A percentile compares a stretch with the other conserved stretches of the same genome.
Evolutionary conservation across 495 filamentous ascomycete species (phyloP).

Genomic region (Penicillium cataractarum): DNA sequence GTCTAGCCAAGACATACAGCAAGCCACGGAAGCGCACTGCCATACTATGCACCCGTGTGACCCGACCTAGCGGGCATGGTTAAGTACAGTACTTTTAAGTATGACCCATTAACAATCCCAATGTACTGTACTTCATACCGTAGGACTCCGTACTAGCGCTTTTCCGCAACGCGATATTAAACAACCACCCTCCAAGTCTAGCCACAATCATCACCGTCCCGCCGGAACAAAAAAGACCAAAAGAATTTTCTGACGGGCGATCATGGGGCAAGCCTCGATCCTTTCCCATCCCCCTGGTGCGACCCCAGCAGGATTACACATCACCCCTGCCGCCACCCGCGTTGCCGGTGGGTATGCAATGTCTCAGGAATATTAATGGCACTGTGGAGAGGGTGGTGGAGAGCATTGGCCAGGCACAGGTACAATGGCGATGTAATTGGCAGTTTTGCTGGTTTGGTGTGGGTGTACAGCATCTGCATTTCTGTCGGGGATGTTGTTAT

Average conservation of each 20-base stretch:
- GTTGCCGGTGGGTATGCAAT: conserved; percentile 8
- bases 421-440: conserved; percentile 5
- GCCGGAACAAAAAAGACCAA: too few relatives aligned
- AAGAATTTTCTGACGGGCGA: conserved; percentile 20
- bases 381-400: conserved; percentile 7
- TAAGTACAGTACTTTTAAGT: neutral
- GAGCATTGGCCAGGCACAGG: conserved; percentile 5
- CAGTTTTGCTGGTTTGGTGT: neutral
- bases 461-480: neutral
- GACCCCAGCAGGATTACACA: conserved; percentile 17
- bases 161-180: too few relatives aligned
- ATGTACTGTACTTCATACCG: neutral
- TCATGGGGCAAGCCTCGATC: conserved; percentile 8
- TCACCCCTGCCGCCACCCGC: conserved; percentile 22
- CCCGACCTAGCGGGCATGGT: too few relatives aligned
- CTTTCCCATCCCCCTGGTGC: conserved; percentile 14
- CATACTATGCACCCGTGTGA: too few relatives aligned
- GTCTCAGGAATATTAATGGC: conserved; percentile 24
- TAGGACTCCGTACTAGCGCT: too few relatives aligned
- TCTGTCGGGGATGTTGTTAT: neutral
- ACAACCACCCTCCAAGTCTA: neutral
- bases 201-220: too few relatives aligned
- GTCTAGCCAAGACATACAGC: conserved; percentile 9
- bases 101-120: neutral
- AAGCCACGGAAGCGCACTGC: conserved; percentile 13